Conservation (phyloP, 805 yeast species). For the Kazachstania kunashirensis region DNA sequence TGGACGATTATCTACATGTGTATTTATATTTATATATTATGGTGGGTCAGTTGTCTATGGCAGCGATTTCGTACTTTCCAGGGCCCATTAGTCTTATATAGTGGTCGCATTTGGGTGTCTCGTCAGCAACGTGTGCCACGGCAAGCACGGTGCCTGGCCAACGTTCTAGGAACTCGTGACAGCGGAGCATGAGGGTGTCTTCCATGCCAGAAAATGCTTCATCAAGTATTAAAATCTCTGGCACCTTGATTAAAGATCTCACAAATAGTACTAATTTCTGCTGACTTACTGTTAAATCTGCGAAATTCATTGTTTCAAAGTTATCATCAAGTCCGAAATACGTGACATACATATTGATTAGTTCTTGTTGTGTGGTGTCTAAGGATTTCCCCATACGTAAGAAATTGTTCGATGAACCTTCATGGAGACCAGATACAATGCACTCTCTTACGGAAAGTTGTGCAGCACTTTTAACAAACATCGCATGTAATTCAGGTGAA, state of each 20-base stretch:
- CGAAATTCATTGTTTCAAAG: constrained; percentile 35
- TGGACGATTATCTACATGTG: too few relatives aligned
- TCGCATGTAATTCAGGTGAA: constrained; percentile 86
- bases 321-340: constrained; percentile 36
- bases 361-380: constrained; percentile 25
- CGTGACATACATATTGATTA: constrained; percentile 37
- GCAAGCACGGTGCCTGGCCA: constrained; percentile 66
- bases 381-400: constrained; percentile 37
- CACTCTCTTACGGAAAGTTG: constrained; percentile 44
- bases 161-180: constrained; percentile 40
- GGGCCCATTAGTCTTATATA: constrained; percentile 29
- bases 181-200: constrained; percentile 44
- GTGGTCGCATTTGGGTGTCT: constrained; percentile 63
- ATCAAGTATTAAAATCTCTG: constrained; percentile 71
- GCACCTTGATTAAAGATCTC: constrained; percentile 69
- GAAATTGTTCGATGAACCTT: constrained; percentile 45
- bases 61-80: constrained; percentile 30
- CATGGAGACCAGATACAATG: constrained; percentile 62
- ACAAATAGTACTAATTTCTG: constrained; percentile 73
- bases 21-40: background rate
- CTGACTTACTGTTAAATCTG: constrained; percentile 51
- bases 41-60: background rate
- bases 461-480: constrained; percentile 48
- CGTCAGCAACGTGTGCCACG: constrained; percentile 73
- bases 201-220: constrained; percentile 93